Evolutionary conservation across 1,284 basidiomycete genomes (phyloP), one percentile per base, ranked within the genome.

Genomic region (Ustilago trichophora): DNA sequence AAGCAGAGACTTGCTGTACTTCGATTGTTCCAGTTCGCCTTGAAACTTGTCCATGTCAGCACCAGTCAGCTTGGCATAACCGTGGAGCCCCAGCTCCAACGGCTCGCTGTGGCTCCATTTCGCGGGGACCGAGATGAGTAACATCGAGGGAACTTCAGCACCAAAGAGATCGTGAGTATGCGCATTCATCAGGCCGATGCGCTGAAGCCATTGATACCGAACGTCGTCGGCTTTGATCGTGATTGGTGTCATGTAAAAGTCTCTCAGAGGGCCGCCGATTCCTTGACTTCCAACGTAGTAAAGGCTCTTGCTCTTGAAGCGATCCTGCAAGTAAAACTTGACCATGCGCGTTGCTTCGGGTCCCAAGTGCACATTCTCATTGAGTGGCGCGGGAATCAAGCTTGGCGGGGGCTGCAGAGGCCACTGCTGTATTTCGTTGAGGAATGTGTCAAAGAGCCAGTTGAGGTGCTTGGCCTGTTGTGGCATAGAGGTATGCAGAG

Each of bases 41-140:
- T 18, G 41, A 31, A 43, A 11, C 3, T 4, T 12, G 18, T 19
- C 27, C 16, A 43, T 4, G 18, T 43, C 16, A n/a, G 19, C 16
- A 9, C 27, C 27, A 3, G 15, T 13, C 10, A 43, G n/a, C 26
- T 43, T 43, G 9, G 41, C 41, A 43, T 21, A 31, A 4, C 41
- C 41, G 19, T 43, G 41, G 16, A 43, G 11, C 7, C 41, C 41
- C n/a, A 43, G 26, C 27, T 5, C 16, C 41, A 43, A 31, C n/a
- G 27, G 41, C 6, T 5, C 2, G 10, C 10, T 9, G 12, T 2
- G 7, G 5, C 19, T n/a, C 7, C 32, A 29, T 3, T n/a, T 27
- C 4, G 41, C 41, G 13, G 41, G 41, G 4, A 29, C 10, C 12
- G 41, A 43, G 16, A 43, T 19, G 8, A 43, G 27, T 4, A 43